Conservation (phyloP, 768 basidiomycete species). For the Sarcomyxa edulis region DNA sequence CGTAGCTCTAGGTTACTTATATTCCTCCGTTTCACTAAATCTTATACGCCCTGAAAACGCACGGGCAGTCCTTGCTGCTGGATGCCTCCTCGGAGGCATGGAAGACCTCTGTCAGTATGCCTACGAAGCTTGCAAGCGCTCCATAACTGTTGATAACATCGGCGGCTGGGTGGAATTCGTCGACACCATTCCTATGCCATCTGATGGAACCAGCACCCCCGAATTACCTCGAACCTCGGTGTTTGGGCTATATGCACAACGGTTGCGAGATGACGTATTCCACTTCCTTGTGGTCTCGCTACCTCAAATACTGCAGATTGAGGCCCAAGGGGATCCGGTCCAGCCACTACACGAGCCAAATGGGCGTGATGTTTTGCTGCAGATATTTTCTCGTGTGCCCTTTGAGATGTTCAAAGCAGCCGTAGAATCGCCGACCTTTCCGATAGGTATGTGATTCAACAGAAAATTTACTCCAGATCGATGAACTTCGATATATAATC, state of each 20-base stretch:
- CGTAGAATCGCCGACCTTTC: conserved; percentile 73
- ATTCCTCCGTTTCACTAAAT: conserved; percentile 66
- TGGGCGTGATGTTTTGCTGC: conserved; percentile 67
- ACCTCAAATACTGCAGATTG: conserved; percentile 58
- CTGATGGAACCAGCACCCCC: conserved; percentile 49
- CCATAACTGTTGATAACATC: conserved; percentile 73
- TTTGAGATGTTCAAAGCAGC: conserved; percentile 86
- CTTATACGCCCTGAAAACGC: conserved; percentile 75
- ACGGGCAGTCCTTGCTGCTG: conserved; percentile 79
- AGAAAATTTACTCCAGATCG: conserved; percentile 5
- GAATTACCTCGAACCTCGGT: conserved; percentile 49
- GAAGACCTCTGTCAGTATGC: conserved; percentile 77
- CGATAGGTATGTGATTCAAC: conserved; percentile 53
- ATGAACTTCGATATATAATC: background rate
- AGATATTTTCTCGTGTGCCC: conserved; percentile 74
- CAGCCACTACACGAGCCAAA: conserved; percentile 31
- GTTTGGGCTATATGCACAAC: conserved; percentile 74
- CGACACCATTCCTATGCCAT: conserved; percentile 44
- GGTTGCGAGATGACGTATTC: conserved; percentile 71
- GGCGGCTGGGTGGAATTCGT: conserved; percentile 75
- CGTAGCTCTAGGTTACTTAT: conserved; percentile 76
- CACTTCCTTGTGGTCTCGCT: conserved; percentile 73
- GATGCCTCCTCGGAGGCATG: conserved; percentile 83
- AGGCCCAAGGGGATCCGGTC: conserved; percentile 31
- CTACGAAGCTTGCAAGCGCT: conserved; percentile 71